Percentiles rank a stretch among this genome's conserved stretches.
phyloP scores from a whole-genome alignment of 805 yeast genomes.

The Sugiyamaella qingdaonensis region DNA sequence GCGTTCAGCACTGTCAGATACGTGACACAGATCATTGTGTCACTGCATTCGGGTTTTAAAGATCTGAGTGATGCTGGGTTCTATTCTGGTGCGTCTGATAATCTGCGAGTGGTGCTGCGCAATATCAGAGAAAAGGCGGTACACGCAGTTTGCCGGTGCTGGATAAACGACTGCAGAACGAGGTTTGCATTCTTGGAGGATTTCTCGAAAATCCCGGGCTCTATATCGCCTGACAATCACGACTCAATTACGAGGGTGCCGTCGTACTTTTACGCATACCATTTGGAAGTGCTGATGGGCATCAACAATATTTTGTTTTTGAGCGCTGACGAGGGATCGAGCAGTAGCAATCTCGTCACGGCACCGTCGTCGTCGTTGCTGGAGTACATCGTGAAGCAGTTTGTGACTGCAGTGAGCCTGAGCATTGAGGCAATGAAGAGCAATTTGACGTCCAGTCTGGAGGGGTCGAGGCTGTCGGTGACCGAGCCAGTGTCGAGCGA shows the following conservation, averaged over 20 bases:
- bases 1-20: constrained; percentile 55
- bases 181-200: constrained; percentile 38
- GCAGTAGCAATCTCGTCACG: constrained; percentile 22
- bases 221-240: not conserved
- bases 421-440: constrained; percentile 32
- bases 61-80: constrained; percentile 44
- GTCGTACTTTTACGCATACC: constrained; percentile 37
- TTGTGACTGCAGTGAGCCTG: constrained; percentile 34
- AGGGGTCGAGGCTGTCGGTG: not conserved
- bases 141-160: constrained; percentile 46
- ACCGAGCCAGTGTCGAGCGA: not conserved
- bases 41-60: constrained; percentile 40
- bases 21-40: constrained; percentile 43
- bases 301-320: constrained; percentile 17
- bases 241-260: constrained; percentile 39
- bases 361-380: constrained; percentile 35
- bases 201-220: constrained; percentile 32
- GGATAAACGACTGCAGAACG: constrained; percentile 46
- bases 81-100: constrained; percentile 37
- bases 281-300: constrained; percentile 35
- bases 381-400: constrained; percentile 32
- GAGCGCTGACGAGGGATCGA: constrained; percentile 14
- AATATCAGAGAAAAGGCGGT: constrained; percentile 42
- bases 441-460: constrained; percentile 21
- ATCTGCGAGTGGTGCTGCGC: constrained; percentile 36